Conservation (phyloP, 805 yeast genomes). For the Komagataella phaffii region DNA sequence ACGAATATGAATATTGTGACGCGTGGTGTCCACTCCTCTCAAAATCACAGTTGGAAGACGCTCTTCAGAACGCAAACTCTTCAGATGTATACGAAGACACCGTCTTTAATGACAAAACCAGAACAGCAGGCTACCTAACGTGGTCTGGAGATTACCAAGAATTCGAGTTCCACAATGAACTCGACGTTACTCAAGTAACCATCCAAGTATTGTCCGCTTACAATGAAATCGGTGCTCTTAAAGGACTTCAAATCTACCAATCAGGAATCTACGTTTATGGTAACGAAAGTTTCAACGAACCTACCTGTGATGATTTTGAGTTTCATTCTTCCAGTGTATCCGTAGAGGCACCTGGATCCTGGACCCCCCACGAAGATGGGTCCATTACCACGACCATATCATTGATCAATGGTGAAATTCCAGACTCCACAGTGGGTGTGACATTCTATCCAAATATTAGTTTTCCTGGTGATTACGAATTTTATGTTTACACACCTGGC, state of each 20-base stretch:
- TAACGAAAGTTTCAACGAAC: conserved; percentile 56
- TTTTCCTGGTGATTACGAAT: conserved; percentile 60
- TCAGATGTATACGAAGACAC: conserved; percentile 7
- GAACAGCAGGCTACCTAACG: conserved; percentile 8
- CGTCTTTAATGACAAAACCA: conserved; percentile 6
- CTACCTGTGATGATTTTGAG: conserved; percentile 30
- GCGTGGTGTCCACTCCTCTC: conserved; percentile 74
- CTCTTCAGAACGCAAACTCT: conserved; percentile 14
- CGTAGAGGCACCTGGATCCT: conserved; percentile 8
- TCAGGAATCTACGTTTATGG: conserved; percentile 54
- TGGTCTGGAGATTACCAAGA: conserved; percentile 54
- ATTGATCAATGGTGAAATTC: conserved; percentile 12
- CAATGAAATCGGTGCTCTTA: conserved; percentile 55
- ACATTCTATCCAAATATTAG: conserved; percentile 56
- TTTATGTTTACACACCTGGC: conserved; percentile 78
- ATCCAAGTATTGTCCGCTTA: conserved; percentile 54
- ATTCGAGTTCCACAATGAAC: conserved; percentile 61
- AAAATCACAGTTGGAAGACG: conserved; percentile 17
- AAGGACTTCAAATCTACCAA: conserved; percentile 64
- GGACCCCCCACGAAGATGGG: conserved; percentile 9
- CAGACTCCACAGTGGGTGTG: conserved; percentile 20
- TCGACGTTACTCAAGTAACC: conserved; percentile 48
- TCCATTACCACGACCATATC: conserved; percentile 4
- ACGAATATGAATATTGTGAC: conserved; percentile 53
- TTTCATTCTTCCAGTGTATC: conserved; percentile 1